These are phyloP conservation scores for Phytophthora foliorum DNA, from an alignment of 352 stramenopile genomes.

Conservation along the genomic window DNA sequence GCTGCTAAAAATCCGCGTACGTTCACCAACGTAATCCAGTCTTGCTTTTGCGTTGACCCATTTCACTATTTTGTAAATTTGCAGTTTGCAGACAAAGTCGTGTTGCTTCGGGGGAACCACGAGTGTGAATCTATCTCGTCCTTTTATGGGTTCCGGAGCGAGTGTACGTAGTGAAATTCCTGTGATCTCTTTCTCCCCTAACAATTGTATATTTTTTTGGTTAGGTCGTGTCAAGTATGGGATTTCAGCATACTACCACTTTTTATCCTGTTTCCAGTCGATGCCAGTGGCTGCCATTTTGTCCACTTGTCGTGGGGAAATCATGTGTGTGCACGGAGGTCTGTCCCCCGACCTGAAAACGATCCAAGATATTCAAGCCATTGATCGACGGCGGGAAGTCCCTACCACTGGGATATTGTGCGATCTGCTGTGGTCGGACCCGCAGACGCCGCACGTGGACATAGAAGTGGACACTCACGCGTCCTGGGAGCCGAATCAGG, in stretches of 20 bases:
- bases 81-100: conserved; percentile 67
- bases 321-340: conserved; percentile 82
- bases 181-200: background rate
- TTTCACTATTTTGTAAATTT: background rate
- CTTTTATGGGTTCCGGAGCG: conserved; percentile 86
- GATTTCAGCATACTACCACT: conserved; percentile 84
- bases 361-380: conserved; percentile 62
- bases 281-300: conserved; percentile 74
- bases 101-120: conserved; percentile 83
- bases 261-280: conserved; percentile 81
- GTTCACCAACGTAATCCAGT: no score
- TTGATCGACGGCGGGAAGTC: conserved; percentile 75
- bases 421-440: conserved; percentile 83
- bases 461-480: conserved; percentile 17
- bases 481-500: conserved; percentile 38
- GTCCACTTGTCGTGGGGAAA: conserved; percentile 48
- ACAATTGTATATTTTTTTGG: background rate
- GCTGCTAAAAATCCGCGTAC: conserved; percentile 68
- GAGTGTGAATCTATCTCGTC: conserved; percentile 89
- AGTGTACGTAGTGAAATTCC: conserved; percentile 51
- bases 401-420: conserved; percentile 70
- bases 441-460: conserved; percentile 30
- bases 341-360: conserved; percentile 65
- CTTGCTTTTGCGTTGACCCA: background rate
- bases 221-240: conserved; percentile 80